Conservation (phyloP, 805 yeast genomes). For the Candida ulmi region DNA sequence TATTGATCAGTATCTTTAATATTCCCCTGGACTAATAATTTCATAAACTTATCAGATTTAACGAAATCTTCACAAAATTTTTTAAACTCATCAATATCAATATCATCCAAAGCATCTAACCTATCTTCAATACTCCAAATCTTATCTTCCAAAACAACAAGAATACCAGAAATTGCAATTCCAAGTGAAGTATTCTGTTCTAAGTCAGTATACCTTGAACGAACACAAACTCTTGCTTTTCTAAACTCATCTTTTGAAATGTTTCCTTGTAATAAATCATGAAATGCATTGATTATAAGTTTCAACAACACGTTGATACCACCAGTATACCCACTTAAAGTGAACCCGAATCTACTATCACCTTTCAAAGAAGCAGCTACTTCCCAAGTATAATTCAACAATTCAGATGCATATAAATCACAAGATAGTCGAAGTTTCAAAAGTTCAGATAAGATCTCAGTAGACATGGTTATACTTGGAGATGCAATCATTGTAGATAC, state of each 20-base stretch:
- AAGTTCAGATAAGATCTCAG: conserved; percentile 49
- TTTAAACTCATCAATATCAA: conserved; percentile 32
- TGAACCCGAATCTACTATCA: conserved; percentile 45
- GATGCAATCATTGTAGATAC: conserved; percentile 25
- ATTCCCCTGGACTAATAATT: conserved; percentile 50
- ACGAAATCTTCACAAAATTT: conserved; percentile 26
- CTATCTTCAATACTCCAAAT: conserved; percentile 52
- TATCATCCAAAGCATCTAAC: conserved; percentile 47
- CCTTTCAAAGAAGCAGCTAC: conserved; percentile 50
- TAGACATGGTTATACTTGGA: conserved; percentile 36
- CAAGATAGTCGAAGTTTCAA: conserved; percentile 35
- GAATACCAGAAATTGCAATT: conserved; percentile 43
- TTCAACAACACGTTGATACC: conserved; percentile 32
- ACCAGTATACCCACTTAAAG: conserved; percentile 45
- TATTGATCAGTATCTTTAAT: conserved; percentile 21
- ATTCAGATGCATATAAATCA: conserved; percentile 46
- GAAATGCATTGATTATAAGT: conserved; percentile 28
- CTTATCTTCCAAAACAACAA: conserved; percentile 49
- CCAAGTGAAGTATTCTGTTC: conserved; percentile 38
- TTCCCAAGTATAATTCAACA: conserved; percentile 54
- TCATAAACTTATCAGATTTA: conserved; percentile 26
- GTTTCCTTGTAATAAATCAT: conserved; percentile 12
- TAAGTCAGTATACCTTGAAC: conserved; percentile 42
- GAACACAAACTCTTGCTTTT: conserved; percentile 40
- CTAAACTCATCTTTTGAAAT: conserved; percentile 32